Conservation (phyloP, 805 yeast genomes). For the Phaffomyces thermotolerans region DNA sequence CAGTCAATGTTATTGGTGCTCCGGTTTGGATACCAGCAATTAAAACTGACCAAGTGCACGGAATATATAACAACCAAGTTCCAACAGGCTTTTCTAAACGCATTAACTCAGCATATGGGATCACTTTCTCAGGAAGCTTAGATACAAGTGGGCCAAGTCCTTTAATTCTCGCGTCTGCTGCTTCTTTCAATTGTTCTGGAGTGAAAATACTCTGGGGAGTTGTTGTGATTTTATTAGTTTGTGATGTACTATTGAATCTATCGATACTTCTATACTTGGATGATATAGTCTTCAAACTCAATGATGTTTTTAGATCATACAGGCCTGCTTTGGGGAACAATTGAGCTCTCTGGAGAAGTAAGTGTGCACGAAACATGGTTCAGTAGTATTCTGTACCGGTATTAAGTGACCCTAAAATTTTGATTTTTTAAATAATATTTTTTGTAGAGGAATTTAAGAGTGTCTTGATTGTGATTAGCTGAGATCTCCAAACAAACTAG, state of each 20-base stretch:
- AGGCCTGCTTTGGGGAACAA: background rate
- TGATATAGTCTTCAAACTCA: too few relatives aligned
- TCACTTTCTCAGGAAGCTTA: slow-evolving; percentile 61
- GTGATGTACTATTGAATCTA: slow-evolving; percentile 1
- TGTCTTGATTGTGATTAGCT: too few relatives aligned
- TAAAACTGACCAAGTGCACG: slow-evolving; percentile 88
- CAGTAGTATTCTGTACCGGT: too few relatives aligned
- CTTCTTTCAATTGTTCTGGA: slow-evolving; percentile 12
- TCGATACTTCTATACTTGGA: too few relatives aligned
- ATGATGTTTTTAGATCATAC: too few relatives aligned
- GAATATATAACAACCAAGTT: slow-evolving; percentile 71
- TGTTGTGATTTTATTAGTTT: background rate
- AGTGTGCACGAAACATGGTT: too few relatives aligned
- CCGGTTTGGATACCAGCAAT: slow-evolving; percentile 74
- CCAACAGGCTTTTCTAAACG: slow-evolving; percentile 96
- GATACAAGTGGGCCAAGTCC: slow-evolving; percentile 47
- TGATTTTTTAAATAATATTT: too few relatives aligned
- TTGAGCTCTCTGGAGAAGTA: background rate
- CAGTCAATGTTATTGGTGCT: slow-evolving; percentile 61
- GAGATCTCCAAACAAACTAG: too few relatives aligned
- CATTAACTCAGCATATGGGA: slow-evolving; percentile 90
- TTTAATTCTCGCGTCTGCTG: slow-evolving; percentile 34
- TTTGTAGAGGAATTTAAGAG: too few relatives aligned
- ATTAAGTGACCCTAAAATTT: too few relatives aligned
- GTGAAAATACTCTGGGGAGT: slow-evolving; percentile 6